These are phyloP conservation scores for Boeremia lycopersici DNA, from an alignment of 2,329 filamentous ascomycete species.

Conservation along the genomic window DNA sequence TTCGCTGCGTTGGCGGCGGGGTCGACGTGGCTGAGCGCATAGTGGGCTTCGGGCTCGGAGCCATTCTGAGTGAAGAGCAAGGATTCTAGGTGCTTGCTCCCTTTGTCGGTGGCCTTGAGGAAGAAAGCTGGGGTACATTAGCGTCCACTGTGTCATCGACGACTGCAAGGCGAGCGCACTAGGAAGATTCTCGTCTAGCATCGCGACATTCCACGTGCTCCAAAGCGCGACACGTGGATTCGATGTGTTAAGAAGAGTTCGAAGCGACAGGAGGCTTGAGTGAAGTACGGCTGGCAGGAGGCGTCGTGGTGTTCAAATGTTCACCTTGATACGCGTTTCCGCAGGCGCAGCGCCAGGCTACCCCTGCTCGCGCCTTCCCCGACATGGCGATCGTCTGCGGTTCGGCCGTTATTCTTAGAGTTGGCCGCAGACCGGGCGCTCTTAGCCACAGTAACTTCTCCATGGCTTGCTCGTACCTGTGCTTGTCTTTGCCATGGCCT, in stretches of 20 bases:
- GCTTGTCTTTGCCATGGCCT: neutral
- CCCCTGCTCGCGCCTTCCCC: conserved; percentile 12
- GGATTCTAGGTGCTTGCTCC: conserved; percentile 58
- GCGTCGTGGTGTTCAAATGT: conserved; percentile 10
- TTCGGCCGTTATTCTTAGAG: conserved; percentile 15
- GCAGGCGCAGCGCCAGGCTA: conserved; percentile 11
- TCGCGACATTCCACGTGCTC: conserved; percentile 49
- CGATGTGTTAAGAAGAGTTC: neutral
- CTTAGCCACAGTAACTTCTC: neutral
- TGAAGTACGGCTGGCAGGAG: conserved; percentile 7
- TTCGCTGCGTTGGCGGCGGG: conserved; percentile 71
- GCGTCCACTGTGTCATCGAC: conserved; percentile 1
- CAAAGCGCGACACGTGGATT: neutral
- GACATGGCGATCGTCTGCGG: conserved; percentile 1
- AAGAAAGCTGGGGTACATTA: conserved; percentile 59
- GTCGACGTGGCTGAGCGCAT: conserved; percentile 78
- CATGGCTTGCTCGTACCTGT: neutral
- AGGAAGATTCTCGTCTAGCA: conserved; percentile 95
- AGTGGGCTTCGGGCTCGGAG: conserved; percentile 78
- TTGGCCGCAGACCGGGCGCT: neutral
- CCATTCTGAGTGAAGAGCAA: conserved; percentile 72
- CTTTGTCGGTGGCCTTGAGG: conserved; percentile 59
- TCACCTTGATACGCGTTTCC: conserved; percentile 16
- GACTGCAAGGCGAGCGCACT: conserved; percentile 49
- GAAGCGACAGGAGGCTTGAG: neutral